Base-by-base conservation (phyloP, 352 stramenopile genomes). In the Blastocystis sp. region DNA sequence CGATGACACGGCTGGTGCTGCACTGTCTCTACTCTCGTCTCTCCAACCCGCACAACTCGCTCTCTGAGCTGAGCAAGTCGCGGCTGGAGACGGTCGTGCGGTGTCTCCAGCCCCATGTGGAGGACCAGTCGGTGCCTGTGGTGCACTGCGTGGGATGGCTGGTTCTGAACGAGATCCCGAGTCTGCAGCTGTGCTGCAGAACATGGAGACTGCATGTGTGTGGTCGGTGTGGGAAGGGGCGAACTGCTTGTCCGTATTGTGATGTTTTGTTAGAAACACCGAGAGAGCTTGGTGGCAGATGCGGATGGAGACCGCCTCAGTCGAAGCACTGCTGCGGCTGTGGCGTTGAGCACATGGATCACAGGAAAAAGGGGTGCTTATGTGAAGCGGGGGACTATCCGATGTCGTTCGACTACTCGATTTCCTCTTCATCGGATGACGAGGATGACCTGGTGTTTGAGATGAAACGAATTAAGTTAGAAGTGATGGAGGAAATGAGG, bases 331-430 rank as follows among this genome's bases (percentile, higher is more conserved):
- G 50, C 0, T 78, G 66, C 30, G 39, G 20, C 4, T 78, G 66
- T 55, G 34, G n/a, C 50, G 11, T 34, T 5, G 13, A 47, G 39
- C 50, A 45, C 30, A 24, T 30, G 3, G 37, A 37, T 53, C 30
- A 5, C 3, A 11, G 34, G 37, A 34, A 34, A 34, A 7, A 78
- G 20, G n/a, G 39, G 16, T 81, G 70, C 7, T 37, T 65, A 0
- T 81, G 70, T 41, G 26, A 63, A 20, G 39, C 11, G 20, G 70
- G 70, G 6, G 24, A 9, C 70, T 81, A 64, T 26, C 24, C 50
- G 18, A 24, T 62, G 3, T 81, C 37, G n/a, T 81, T 62, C 30
- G 70, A 81, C 45, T 81, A 81, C 55, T 81, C 70, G 24, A 43
- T 54, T 47, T 78, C 66, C 6, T 16, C 3, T 13, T 34, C 20